Evolutionary conservation across 345 rosid species (phyloP).

Genomic region (Eucalyptus globulus): DNA sequence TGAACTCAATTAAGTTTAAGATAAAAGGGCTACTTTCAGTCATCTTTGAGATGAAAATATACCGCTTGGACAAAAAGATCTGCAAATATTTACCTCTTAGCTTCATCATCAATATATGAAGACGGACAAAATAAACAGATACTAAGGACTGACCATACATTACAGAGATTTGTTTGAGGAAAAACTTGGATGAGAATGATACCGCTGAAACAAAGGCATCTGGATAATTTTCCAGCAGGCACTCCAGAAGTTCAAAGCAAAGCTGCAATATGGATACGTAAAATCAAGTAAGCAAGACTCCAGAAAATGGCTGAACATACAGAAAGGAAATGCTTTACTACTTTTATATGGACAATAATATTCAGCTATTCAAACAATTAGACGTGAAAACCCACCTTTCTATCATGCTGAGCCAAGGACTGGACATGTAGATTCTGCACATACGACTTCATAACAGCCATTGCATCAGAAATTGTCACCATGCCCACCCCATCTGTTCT

Average conservation of each 20-base stretch:
- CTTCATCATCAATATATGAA: neutral
- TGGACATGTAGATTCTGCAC: constrained; percentile 56
- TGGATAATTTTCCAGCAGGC: constrained; percentile 54
- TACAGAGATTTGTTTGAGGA: neutral
- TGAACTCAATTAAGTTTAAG: neutral
- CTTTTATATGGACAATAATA: neutral
- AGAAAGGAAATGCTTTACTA: neutral
- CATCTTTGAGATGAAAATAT: neutral
- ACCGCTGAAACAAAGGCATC: constrained; percentile 43
- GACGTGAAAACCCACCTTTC: constrained; percentile 41
- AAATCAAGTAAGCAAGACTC: neutral
- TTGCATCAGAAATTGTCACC: constrained; percentile 42
- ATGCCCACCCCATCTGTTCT: constrained; percentile 39
- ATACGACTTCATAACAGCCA: constrained; percentile 45
- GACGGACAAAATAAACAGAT: neutral
- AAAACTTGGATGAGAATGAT: neutral
- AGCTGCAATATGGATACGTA: constrained; percentile 41
- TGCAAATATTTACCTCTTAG: neutral
- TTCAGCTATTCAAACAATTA: neutral
- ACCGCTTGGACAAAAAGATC: neutral
- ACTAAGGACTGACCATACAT: neutral
- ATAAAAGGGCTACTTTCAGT: neutral
- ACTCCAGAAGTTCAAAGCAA: constrained; percentile 74
- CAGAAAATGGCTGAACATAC: neutral
- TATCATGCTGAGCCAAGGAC: constrained; percentile 60